Conservation (phyloP, 139 green algal genomes). For the Cymbomonas tetramitiformis region DNA sequence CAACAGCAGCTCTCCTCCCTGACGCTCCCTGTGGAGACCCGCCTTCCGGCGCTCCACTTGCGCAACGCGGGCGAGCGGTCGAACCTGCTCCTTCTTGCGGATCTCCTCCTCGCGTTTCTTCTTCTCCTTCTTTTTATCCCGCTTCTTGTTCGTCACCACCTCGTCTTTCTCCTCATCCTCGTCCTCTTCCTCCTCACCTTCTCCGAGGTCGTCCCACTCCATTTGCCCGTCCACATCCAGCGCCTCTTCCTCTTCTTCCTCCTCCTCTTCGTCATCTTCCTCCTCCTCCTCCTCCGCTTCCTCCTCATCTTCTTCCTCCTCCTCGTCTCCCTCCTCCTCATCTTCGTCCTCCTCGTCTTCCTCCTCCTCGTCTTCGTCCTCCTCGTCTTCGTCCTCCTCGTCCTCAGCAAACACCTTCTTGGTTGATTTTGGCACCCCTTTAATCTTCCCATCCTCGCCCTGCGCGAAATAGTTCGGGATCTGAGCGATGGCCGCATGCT, state of each 20-base stretch:
- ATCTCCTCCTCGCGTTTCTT: constrained; percentile 21
- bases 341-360: constrained; percentile 21
- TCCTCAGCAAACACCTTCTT: too few relatives aligned
- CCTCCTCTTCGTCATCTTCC: constrained; percentile 27
- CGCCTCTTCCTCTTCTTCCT: constrained; percentile 21
- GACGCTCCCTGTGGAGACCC: too few relatives aligned
- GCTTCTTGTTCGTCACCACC: constrained; percentile 1
- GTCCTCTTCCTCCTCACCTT: constrained; percentile 14
- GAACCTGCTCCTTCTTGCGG: constrained; percentile 2
- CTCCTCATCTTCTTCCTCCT: constrained; percentile 8
- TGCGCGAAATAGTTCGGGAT: too few relatives aligned
- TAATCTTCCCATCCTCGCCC: too few relatives aligned
- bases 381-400: not conserved
- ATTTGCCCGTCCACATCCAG: constrained; percentile 6
- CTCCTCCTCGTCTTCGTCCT: not conserved
- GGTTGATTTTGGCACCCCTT: too few relatives aligned
- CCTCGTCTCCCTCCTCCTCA: constrained; percentile 33
- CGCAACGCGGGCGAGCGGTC: too few relatives aligned
- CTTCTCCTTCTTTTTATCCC: constrained; percentile 2
- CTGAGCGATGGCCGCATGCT: too few relatives aligned
- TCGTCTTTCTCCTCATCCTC: constrained; percentile 21
- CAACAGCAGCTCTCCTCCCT: too few relatives aligned
- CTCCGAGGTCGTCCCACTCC: constrained; percentile 4
- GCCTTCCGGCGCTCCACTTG: too few relatives aligned
- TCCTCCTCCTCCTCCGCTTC: constrained; percentile 28